phyloP scores from a whole-genome alignment of 139 green algal genomes.

The Chlorella sp. region DNA sequence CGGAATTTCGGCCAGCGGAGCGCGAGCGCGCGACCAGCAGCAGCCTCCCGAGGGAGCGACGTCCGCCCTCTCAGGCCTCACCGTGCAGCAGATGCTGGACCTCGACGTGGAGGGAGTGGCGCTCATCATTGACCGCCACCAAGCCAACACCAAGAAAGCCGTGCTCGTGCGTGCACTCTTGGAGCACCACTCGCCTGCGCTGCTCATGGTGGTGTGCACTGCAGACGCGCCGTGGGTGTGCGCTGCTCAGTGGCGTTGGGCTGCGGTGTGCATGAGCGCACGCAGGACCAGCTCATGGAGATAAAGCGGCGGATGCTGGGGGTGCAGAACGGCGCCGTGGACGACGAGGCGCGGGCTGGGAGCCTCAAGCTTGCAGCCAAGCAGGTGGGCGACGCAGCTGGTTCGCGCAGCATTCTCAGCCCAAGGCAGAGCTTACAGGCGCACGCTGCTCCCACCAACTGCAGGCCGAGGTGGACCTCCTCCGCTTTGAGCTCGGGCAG shows the following conservation, averaged over 20 bases:
- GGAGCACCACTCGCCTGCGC: background rate
- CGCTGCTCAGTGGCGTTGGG: background rate
- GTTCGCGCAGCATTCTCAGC: background rate
- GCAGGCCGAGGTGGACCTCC: conserved; percentile 33
- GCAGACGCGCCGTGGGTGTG: background rate
- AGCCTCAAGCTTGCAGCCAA: conserved; percentile 13
- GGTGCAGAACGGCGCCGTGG: conserved; percentile 7
- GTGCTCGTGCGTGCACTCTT: conserved; percentile 16
- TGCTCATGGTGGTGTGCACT: too few relatives aligned
- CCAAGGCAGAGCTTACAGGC: background rate
- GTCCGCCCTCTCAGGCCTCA: conserved; percentile 19
- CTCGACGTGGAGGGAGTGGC: conserved; percentile 25
- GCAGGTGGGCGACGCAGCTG: background rate
- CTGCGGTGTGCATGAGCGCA: background rate
- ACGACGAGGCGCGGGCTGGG: conserved; percentile 13
- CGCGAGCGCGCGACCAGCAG: background rate
- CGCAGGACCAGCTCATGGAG: conserved; percentile 23
- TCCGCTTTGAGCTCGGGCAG: conserved; percentile 18
- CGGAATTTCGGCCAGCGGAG: too few relatives aligned
- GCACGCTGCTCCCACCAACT: background rate
- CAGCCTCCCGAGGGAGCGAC: background rate
- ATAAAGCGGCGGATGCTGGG: conserved; percentile 20
- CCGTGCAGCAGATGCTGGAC: conserved; percentile 34
- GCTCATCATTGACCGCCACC: conserved; percentile 36
- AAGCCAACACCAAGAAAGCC: conserved; percentile 22